Base-by-base conservation (phyloP, 495 filamentous ascomycete genomes). In the Lepidopterella palustris region DNA sequence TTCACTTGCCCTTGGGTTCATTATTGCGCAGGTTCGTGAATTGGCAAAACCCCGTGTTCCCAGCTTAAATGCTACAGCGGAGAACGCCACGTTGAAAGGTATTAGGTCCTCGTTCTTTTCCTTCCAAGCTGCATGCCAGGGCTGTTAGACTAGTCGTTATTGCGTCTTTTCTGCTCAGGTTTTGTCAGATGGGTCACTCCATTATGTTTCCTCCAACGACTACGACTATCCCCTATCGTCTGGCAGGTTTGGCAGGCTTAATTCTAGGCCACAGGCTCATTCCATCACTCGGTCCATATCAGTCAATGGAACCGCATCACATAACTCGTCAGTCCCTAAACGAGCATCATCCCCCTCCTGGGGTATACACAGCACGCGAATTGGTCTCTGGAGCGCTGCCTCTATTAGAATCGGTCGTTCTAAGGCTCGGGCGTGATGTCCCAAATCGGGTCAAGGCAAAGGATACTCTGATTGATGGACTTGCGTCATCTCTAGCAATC, bases 361-460 rank as follows among this genome's bases (percentile, higher is more conserved):
- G 72, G 5, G 49, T 70, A 10, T 74, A 72, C 45, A 73, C 68
- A 23, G 67, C 71, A 11, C 64, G 53, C 20, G 60, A 73, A 52
- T 21, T 74, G 3, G 71, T 74, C 20, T 57, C 63, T 31, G 50
- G 53, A 20, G 64, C 70, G 31, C 62, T 69, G 18, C 69, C 69
- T 29, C 55, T 74, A 5, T 61, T 74, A 1, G 61, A 73, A 26
- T 53, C 69, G 10, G 66, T 74, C 9, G 25, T 74, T 0, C 53
- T 53, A 54, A 20, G 25, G n/a, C 60, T 74, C 24, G 64, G 68
- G 4, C 42, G 31, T 4, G 70, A 73, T 45, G 55, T 70, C 0
- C 25, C 64, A 0, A 29, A 49, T 3, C 23, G 53, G 1, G 50
- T 25, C 8, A 53, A 64, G 0, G 53, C 71, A 15, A 68, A 70